Conservation (phyloP, 2,329 filamentous ascomycete species). For the Neofusicoccum laricinum region DNA sequence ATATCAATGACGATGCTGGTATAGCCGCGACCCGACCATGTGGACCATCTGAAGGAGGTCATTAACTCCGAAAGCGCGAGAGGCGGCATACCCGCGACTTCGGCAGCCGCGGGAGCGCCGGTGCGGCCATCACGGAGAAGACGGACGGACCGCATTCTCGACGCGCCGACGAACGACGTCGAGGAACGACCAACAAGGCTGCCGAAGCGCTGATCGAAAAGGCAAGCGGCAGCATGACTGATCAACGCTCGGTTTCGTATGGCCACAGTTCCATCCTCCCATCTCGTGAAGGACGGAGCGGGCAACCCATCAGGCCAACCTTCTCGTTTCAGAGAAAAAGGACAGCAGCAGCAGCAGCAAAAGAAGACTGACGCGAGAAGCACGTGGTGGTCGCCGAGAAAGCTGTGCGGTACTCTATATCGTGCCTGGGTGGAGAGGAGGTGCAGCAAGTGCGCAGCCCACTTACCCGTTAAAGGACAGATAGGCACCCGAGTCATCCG, state of each 20-base stretch:
- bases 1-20: no score
- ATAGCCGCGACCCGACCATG: no score
- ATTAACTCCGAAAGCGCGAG: background rate
- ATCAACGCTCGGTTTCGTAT: background rate
- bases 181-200: no score
- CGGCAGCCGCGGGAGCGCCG: background rate
- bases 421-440: background rate
- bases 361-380: background rate
- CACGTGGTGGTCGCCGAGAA: background rate
- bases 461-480: background rate
- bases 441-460: no score
- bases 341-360: background rate
- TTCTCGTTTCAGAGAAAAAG: background rate
- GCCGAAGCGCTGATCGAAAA: background rate
- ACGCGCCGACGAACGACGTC: background rate
- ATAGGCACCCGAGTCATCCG: background rate
- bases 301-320: background rate
- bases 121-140: background rate
- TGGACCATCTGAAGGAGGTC: background rate
- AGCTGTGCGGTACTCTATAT: background rate
- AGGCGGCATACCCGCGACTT: background rate
- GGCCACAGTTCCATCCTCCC: background rate
- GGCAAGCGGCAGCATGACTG: background rate
- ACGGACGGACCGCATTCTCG: background rate
- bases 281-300: background rate